These are phyloP conservation scores for Colletotrichum gigasporum DNA, from an alignment of 2,329 filamentous ascomycete genomes.

Conservation along the genomic window DNA sequence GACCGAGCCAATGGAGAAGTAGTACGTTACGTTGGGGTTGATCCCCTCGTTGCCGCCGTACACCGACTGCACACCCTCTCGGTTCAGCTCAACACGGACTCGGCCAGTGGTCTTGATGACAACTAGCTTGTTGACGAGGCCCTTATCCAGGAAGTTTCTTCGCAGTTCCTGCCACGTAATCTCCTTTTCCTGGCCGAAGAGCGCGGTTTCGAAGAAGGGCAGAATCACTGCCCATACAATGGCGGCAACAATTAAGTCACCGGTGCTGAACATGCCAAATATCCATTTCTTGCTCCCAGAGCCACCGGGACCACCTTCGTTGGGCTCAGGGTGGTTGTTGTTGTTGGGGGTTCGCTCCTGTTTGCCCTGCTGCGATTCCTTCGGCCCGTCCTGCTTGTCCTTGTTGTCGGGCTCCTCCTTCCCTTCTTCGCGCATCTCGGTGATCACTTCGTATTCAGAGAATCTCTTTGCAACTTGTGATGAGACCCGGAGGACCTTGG, in stretches of 20 bases:
- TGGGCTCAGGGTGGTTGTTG: conserved; percentile 21
- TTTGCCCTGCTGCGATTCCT: conserved; percentile 37
- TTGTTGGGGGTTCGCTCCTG: conserved; percentile 34
- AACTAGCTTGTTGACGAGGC: conserved; percentile 91
- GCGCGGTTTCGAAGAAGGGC: conserved; percentile 51
- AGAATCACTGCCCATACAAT: conserved; percentile 56
- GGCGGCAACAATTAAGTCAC: conserved; percentile 57
- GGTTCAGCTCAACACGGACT: conserved; percentile 84
- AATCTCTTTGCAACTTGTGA: conserved; percentile 62
- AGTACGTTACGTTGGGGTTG: conserved; percentile 79
- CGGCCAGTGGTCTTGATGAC: conserved; percentile 72
- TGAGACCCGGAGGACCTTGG: conserved; percentile 67
- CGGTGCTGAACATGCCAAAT: conserved; percentile 32
- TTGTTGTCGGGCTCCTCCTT: conserved; percentile 27
- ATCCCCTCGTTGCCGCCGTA: conserved; percentile 78
- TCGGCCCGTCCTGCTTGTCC: conserved; percentile 20
- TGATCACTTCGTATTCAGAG: conserved; percentile 34
- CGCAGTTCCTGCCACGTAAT: conserved; percentile 99
- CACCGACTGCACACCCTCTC: conserved; percentile 74
- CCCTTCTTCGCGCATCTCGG: conserved; percentile 25
- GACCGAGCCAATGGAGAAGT: conserved; percentile 94
- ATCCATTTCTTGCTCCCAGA: conserved; percentile 34
- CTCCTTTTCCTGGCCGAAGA: conserved; percentile 63
- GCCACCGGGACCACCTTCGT: conserved; percentile 20
- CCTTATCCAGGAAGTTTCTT: conserved; percentile 94